Evolutionary conservation across 495 filamentous ascomycete genomes (phyloP).

Genomic region (Penicillium soppii): DNA sequence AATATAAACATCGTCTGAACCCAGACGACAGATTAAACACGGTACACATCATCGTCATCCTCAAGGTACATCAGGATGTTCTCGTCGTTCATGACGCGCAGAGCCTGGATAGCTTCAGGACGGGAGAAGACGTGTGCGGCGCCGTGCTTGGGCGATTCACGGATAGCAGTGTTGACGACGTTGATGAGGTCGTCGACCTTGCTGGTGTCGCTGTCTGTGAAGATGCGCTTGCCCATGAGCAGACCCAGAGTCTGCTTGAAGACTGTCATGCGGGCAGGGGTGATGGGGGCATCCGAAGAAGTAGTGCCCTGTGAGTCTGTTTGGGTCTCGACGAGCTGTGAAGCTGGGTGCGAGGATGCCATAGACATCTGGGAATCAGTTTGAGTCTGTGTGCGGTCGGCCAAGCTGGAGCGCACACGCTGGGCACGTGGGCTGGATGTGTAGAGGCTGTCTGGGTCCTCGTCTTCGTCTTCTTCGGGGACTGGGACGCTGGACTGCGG

Average conservation of each 20-base stretch:
- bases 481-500: conserved; percentile 34
- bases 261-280: conserved; percentile 59
- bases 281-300: conserved; percentile 50
- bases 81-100: conserved; percentile 73
- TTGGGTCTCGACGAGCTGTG: conserved; percentile 62
- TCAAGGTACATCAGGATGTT: conserved; percentile 85
- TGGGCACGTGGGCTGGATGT: conserved; percentile 53
- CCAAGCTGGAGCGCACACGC: conserved; percentile 43
- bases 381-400: conserved; percentile 37
- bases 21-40: conserved; percentile 34
- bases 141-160: conserved; percentile 30
- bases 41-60: conserved; percentile 50
- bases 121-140: conserved; percentile 58
- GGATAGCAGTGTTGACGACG: conserved; percentile 74
- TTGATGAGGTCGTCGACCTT: conserved; percentile 71
- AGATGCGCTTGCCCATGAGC: conserved; percentile 73
- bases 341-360: conserved; percentile 67
- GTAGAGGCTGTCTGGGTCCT: conserved; percentile 53
- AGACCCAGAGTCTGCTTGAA: conserved; percentile 82
- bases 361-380: conserved; percentile 61
- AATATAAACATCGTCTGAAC: background rate
- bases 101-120: conserved; percentile 71
- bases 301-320: conserved; percentile 47
- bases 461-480: conserved; percentile 35
- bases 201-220: conserved; percentile 72